Evolutionary conservation across 192 early-diverging fungal genomes (phyloP).

Genomic region (Umbelopsis isabellina): DNA sequence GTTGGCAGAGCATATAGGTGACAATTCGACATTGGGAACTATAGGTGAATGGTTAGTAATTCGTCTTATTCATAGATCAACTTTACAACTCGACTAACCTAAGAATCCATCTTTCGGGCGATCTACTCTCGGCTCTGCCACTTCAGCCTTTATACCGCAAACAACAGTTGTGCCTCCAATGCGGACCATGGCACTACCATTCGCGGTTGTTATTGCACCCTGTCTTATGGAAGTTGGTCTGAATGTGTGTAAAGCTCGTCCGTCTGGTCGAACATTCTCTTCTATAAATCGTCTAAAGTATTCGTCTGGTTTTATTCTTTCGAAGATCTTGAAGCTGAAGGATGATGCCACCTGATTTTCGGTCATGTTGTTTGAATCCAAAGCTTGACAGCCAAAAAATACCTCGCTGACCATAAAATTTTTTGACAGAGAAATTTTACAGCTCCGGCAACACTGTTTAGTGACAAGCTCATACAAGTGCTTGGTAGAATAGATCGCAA

Average conservation of each 20-base stretch:
- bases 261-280: conserved; percentile 82
- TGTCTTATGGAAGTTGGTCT: conserved; percentile 66
- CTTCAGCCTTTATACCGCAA: conserved; percentile 95
- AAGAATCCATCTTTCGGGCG: conserved; percentile 78
- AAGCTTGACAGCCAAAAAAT: background rate
- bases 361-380: conserved; percentile 6
- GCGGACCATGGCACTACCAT: conserved; percentile 86
- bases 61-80: background rate
- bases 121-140: conserved; percentile 75
- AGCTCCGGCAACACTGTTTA: no score
- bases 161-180: conserved; percentile 88
- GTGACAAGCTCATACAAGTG: no score
- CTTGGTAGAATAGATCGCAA: no score
- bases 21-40: conserved; percentile 92
- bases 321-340: conserved; percentile 71
- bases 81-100: conserved; percentile 41
- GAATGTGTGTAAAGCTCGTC: conserved; percentile 71
- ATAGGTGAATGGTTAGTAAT: background rate
- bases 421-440: background rate
- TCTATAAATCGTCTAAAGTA: conserved; percentile 83
- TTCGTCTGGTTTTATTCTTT: conserved; percentile 85
- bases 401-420: background rate
- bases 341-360: background rate
- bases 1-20: conserved; percentile 84
- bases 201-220: conserved; percentile 75